Percentiles rank a stretch among this genome's conserved stretches.
These are phyloP conservation scores for Rhizoctonia solani DNA, from an alignment of 1,284 basidiomycete species.

Conservation along the genomic window DNA sequence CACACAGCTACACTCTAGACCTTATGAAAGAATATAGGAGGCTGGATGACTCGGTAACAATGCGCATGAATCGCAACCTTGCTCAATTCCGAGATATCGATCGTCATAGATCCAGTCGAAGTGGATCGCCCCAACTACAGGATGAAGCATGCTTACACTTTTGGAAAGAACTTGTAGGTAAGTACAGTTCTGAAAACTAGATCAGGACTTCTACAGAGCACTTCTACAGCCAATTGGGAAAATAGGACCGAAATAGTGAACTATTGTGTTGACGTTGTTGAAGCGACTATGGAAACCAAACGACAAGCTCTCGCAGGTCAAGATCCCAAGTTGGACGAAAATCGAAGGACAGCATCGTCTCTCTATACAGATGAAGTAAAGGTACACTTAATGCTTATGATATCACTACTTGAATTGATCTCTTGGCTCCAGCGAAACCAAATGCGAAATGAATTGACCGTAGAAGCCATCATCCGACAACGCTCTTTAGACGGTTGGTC, in stretches of 20 bases:
- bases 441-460: conserved; percentile 74
- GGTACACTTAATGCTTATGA: conserved; percentile 48
- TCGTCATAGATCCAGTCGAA: conserved; percentile 19
- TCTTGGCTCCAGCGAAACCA: conserved; percentile 69
- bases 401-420: neutral
- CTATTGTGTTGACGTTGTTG: conserved; percentile 77
- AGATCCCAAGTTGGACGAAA: conserved; percentile 39
- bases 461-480: conserved; percentile 79
- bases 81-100: conserved; percentile 79
- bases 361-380: conserved; percentile 75
- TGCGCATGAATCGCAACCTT: conserved; percentile 80
- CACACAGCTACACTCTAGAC: conserved; percentile 54
- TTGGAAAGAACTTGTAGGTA: conserved; percentile 83
- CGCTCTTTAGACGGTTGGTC: conserved; percentile 77
- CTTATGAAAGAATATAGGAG: conserved; percentile 83
- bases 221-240: conserved; percentile 77
- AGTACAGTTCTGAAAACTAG: conserved; percentile 44
- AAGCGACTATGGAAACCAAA: conserved; percentile 65
- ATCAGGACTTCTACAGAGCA: neutral
- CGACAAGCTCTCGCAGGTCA: conserved; percentile 46
- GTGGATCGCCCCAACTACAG: conserved; percentile 21
- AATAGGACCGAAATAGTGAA: conserved; percentile 75
- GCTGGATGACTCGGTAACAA: conserved; percentile 81
- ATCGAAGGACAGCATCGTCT: conserved; percentile 53
- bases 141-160: conserved; percentile 73